Base-by-base conservation (phyloP, 2,329 filamentous ascomycete species). In the Trichoderma cornu-damae region DNA sequence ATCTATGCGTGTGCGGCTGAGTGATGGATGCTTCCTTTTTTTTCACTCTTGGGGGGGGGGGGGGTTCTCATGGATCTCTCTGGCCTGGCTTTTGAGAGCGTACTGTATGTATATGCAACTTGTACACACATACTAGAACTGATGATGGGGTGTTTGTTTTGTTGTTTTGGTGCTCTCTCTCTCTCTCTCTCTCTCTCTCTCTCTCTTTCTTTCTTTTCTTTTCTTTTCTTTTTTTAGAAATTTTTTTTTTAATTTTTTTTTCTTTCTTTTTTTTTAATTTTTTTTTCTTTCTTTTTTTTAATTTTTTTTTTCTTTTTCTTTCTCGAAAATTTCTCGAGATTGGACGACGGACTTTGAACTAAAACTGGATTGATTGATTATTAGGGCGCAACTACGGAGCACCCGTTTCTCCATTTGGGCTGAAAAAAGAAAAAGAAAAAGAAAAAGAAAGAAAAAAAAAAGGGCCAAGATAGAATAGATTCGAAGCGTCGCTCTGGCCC, bases 401-500 rank as follows among this genome's bases (percentile, higher is more conserved):
- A n/a, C n/a, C n/a, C n/a, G n/a, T n/a, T n/a, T 44, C 24, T 54
- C 40, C 40, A 26, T 44, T 40, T 46, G 46, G 47, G 47, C 55
- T 49, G 30, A 57, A 51, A 46, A 34, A n/a, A n/a, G n/a, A n/a
- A n/a, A n/a, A n/a, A n/a, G n/a, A n/a, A n/a, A n/a, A n/a, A n/a
- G n/a, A n/a, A n/a, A n/a, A n/a, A n/a, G n/a, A n/a, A n/a, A n/a
- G n/a, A n/a, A n/a, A n/a, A n/a, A n/a, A n/a, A n/a, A n/a, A n/a
- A n/a, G n/a, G n/a, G n/a, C n/a, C n/a, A n/a, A 34, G 55, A 47
- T 51, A 51, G n/a, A 38, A 44, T n/a, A 51, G 55, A 57, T 32
- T 32, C 46, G 28, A 47, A 44, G 47, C 32, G n/a, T 28, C 9
- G 40, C 38, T 58, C 32, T 30, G 30, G 30, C 26, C 38, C 40